Percentiles rank a stretch among this genome's conserved stretches.
Evolutionary conservation across 306 rosid species (phyloP).

Genomic region (Acacia confusa): DNA sequence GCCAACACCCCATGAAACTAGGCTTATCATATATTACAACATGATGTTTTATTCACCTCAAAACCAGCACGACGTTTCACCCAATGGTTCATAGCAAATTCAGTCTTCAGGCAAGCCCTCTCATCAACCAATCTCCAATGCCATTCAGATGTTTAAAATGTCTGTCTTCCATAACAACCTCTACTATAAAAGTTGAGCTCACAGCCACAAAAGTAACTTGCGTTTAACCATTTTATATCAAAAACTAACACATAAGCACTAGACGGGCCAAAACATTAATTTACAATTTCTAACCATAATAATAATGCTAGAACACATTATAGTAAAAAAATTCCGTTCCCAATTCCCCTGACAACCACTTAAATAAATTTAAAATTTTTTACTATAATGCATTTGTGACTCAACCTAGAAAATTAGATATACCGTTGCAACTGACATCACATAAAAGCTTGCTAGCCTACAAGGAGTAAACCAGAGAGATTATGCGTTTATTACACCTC

Average conservation of each 20-base stretch:
- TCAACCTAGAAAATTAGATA: not conserved
- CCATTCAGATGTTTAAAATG: not conserved
- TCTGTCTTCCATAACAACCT: not conserved
- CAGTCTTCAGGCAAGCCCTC: not conserved
- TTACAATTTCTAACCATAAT: not conserved
- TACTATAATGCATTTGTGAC: not conserved
- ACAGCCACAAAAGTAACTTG: not conserved
- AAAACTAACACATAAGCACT: not conserved
- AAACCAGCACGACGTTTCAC: not conserved
- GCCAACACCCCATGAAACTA: not conserved
- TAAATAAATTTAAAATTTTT: not conserved
- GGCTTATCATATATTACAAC: not conserved
- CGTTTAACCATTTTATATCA: not conserved
- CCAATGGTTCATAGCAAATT: not conserved
- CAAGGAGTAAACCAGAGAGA: not conserved
- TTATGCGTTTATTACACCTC: slow-evolving; percentile 24
- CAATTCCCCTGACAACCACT: not conserved
- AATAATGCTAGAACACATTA: not conserved
- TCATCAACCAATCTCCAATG: not conserved
- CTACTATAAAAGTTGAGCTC: not conserved
- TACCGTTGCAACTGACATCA: slow-evolving; percentile 11
- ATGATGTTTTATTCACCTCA: not conserved
- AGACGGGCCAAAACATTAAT: not conserved
- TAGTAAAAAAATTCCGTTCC: not conserved
- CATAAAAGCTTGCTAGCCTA: slow-evolving; percentile 8